These are phyloP conservation scores for Pseudofabraea citricarpa DNA, from an alignment of 2,329 filamentous ascomycete genomes.

Conservation along the genomic window DNA sequence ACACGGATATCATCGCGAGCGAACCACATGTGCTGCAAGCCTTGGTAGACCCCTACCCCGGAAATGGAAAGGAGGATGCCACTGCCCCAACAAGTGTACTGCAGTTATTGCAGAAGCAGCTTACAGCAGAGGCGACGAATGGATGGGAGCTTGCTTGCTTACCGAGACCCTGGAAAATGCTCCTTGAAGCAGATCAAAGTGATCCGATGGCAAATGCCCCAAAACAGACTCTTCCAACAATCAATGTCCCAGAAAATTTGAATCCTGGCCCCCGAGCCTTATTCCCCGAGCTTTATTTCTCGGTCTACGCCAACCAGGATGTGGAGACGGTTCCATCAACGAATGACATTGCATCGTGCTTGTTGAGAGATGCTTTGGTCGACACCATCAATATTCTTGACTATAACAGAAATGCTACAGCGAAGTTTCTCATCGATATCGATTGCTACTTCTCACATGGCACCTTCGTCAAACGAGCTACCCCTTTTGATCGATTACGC, in stretches of 20 bases:
- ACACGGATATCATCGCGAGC: constrained; percentile 90
- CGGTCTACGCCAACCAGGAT: constrained; percentile 84
- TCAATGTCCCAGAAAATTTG: constrained; percentile 72
- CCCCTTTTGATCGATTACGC: constrained; percentile 82
- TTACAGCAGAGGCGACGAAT: constrained; percentile 69
- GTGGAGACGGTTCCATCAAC: constrained; percentile 81
- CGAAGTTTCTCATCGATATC: constrained; percentile 86
- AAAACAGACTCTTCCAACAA: constrained; percentile 74
- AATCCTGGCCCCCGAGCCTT: constrained; percentile 69
- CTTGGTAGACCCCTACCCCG: constrained; percentile 79
- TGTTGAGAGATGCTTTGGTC: constrained; percentile 79
- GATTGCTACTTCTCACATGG: constrained; percentile 89
- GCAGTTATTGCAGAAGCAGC: constrained; percentile 77
- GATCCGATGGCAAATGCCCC: constrained; percentile 53
- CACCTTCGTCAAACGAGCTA: constrained; percentile 91
- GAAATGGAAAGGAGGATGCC: constrained; percentile 56
- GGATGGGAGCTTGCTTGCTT: constrained; percentile 71
- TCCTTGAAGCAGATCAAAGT: constrained; percentile 55
- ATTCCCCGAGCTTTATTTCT: constrained; percentile 92
- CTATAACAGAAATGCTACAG: constrained; percentile 84
- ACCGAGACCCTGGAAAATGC: constrained; percentile 63
- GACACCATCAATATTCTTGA: constrained; percentile 94
- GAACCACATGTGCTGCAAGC: constrained; percentile 81
- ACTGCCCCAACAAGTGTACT: constrained; percentile 67
- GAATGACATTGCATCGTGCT: constrained; percentile 69